Percentiles rank a stretch among this genome's conserved stretches.
Conservation (phyloP, 2,329 filamentous ascomycete genomes). For the Penicillium occitanis region DNA sequence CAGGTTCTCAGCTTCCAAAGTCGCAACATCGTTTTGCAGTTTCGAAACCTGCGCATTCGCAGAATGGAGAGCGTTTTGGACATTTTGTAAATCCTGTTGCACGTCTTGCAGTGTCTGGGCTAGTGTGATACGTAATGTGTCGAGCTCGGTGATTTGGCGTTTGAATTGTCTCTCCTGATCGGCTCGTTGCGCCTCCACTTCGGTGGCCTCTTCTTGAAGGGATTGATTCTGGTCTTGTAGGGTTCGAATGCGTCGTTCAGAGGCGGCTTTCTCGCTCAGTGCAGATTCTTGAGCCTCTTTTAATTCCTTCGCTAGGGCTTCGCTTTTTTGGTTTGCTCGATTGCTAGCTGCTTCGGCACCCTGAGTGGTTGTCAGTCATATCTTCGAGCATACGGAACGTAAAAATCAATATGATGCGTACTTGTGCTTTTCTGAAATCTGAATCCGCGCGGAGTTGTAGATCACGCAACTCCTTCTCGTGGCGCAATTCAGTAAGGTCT, state of each 20-base stretch:
- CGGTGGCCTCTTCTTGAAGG: slow-evolving; percentile 78
- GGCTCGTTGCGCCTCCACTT: slow-evolving; percentile 72
- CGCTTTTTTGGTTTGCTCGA: slow-evolving; percentile 55
- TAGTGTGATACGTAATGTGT: slow-evolving; percentile 59
- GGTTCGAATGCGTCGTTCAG: slow-evolving; percentile 56
- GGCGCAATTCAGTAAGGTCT: slow-evolving; percentile 73
- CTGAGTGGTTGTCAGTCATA: slow-evolving; percentile 28
- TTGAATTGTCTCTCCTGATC: slow-evolving; percentile 66
- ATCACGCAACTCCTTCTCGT: slow-evolving; percentile 81
- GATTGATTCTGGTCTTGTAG: slow-evolving; percentile 69
- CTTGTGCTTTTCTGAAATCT: slow-evolving; percentile 70
- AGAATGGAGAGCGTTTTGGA: slow-evolving; percentile 56
- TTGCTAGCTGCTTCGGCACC: slow-evolving; percentile 54
- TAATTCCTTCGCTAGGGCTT: slow-evolving; percentile 55
- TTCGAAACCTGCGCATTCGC: slow-evolving; percentile 67
- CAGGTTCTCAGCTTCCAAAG: slow-evolving; percentile 79
- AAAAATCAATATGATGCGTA: slow-evolving; percentile 26
- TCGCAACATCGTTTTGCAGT: slow-evolving; percentile 68
- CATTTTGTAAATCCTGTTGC: slow-evolving; percentile 56
- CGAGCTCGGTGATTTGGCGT: slow-evolving; percentile 59
- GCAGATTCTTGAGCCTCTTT: slow-evolving; percentile 55
- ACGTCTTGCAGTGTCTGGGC: slow-evolving; percentile 56
- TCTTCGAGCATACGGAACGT: not conserved
- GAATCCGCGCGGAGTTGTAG: slow-evolving; percentile 77
- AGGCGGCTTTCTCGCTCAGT: slow-evolving; percentile 55